A percentile compares a stretch with the other conserved stretches of the same genome.
These are phyloP conservation scores for Claviceps digitariae DNA, from an alignment of 2,329 filamentous ascomycete species.

Conservation along the genomic window DNA sequence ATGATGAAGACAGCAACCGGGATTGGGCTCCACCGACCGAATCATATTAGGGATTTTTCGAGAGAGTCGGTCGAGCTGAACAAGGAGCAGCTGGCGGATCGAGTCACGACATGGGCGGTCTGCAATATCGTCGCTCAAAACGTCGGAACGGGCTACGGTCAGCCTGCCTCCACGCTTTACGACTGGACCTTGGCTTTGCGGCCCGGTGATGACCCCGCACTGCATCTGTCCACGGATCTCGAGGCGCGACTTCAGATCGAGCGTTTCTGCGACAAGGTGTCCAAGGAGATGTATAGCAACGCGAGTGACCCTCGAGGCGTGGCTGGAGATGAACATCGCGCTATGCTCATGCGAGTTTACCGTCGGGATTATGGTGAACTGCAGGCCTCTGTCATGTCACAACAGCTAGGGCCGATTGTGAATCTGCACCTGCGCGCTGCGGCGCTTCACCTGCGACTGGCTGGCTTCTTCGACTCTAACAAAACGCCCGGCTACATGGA, in stretches of 20 bases:
- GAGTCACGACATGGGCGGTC: slow-evolving; percentile 70
- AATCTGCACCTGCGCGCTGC: slow-evolving; percentile 60
- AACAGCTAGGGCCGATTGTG: slow-evolving; percentile 42
- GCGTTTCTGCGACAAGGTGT: slow-evolving; percentile 63
- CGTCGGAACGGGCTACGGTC: slow-evolving; percentile 71
- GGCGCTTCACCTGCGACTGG: slow-evolving; percentile 60
- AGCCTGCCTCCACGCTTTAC: slow-evolving; percentile 65
- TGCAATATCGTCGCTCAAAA: slow-evolving; percentile 76
- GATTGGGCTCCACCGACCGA: slow-evolving; percentile 68
- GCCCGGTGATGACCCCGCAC: slow-evolving; percentile 44
- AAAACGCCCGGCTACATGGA: slow-evolving; percentile 57
- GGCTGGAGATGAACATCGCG: slow-evolving; percentile 52
- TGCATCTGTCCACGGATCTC: slow-evolving; percentile 46
- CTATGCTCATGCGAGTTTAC: slow-evolving; percentile 53
- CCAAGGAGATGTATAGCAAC: slow-evolving; percentile 68
- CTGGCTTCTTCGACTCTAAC: slow-evolving; percentile 70
- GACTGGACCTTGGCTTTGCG: slow-evolving; percentile 57
- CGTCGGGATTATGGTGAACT: slow-evolving; percentile 51
- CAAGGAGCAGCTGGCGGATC: slow-evolving; percentile 65
- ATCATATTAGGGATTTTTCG: slow-evolving; percentile 73
- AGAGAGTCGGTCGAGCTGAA: slow-evolving; percentile 61
- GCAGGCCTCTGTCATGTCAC: slow-evolving; percentile 45
- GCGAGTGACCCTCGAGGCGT: slow-evolving; percentile 58
- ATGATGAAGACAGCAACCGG: slow-evolving; percentile 84
- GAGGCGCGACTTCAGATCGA: slow-evolving; percentile 58